A percentile compares a stretch with the other conserved stretches of the same genome.
phyloP scores from a whole-genome alignment of 2,329 filamentous ascomycete species.

The Pseudogymnoascus sp. region DNA sequence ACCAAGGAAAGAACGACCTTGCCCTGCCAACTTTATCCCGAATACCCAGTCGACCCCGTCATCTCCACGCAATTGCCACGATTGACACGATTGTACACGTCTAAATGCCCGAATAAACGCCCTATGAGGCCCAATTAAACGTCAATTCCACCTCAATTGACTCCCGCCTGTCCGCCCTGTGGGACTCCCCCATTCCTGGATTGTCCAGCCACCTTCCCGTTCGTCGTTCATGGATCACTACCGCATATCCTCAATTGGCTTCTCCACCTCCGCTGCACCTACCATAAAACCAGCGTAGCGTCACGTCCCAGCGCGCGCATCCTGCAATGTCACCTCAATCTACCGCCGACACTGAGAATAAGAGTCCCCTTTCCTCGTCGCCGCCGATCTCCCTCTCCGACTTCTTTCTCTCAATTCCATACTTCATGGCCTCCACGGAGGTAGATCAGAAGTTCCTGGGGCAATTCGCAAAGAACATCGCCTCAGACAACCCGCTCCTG shows the following conservation, averaged over 20 bases:
- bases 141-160: background rate
- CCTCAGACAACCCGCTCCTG: constrained; percentile 67
- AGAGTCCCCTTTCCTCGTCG: background rate
- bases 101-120: constrained; percentile 2
- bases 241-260: constrained; percentile 2
- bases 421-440: constrained; percentile 82
- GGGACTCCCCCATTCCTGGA: background rate
- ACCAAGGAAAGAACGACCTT: background rate
- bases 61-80: background rate
- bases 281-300: constrained; percentile 2
- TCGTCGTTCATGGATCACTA: constrained; percentile 1
- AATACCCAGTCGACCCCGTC: background rate
- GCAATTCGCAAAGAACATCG: constrained; percentile 73
- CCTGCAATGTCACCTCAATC: background rate
- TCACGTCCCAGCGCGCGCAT: constrained; percentile 1
- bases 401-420: constrained; percentile 6
- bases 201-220: background rate
- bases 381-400: background rate
- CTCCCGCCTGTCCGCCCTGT: too few species aligned
- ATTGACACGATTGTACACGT: background rate
- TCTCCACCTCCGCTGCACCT: constrained; percentile 5
- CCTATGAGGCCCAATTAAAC: constrained; percentile 2
- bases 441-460: constrained; percentile 97
- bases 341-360: background rate
- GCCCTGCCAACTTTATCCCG: constrained; percentile 2